A percentile compares a stretch with the other conserved stretches of the same genome.
Conservation (phyloP, 208 protist genomes). For the Leishmania lainsoni region DNA sequence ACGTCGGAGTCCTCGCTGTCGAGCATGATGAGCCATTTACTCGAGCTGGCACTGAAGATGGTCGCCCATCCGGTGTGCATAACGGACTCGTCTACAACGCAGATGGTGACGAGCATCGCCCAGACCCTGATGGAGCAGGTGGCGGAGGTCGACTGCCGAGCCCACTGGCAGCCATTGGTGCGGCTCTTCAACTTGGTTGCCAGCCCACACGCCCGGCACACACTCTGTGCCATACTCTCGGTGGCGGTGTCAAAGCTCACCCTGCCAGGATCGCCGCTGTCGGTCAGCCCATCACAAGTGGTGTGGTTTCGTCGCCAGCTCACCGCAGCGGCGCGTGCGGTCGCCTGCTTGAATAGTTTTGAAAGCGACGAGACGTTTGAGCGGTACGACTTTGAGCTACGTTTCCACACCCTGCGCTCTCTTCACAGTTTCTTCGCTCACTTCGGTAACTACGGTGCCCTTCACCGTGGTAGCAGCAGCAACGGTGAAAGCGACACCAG, state of each 20-base stretch:
- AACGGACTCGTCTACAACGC: conserved; percentile 52
- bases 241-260: conserved; percentile 36
- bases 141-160: conserved; percentile 34
- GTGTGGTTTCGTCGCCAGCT: conserved; percentile 46
- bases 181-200: conserved; percentile 82
- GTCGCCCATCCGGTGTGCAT: conserved; percentile 77
- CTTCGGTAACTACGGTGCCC: conserved; percentile 65
- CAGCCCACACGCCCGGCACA: conserved; percentile 66
- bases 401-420: conserved; percentile 85
- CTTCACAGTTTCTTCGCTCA: conserved; percentile 79
- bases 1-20: conserved; percentile 7
- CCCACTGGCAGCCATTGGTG: conserved; percentile 71
- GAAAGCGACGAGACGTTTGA: conserved; percentile 50
- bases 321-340: conserved; percentile 58
- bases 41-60: conserved; percentile 86
- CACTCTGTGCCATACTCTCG: conserved; percentile 54
- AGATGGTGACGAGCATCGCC: conserved; percentile 37
- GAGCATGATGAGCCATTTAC: conserved; percentile 63
- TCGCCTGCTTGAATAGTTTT: conserved; percentile 82
- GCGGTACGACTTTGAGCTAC: conserved; percentile 88
- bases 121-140: conserved; percentile 37
- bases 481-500: background rate
- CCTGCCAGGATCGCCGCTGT: background rate
- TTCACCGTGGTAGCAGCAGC: conserved; percentile 8
- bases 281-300: background rate